Conservation (phyloP, 768 basidiomycete genomes). For the Suillus luteus region DNA sequence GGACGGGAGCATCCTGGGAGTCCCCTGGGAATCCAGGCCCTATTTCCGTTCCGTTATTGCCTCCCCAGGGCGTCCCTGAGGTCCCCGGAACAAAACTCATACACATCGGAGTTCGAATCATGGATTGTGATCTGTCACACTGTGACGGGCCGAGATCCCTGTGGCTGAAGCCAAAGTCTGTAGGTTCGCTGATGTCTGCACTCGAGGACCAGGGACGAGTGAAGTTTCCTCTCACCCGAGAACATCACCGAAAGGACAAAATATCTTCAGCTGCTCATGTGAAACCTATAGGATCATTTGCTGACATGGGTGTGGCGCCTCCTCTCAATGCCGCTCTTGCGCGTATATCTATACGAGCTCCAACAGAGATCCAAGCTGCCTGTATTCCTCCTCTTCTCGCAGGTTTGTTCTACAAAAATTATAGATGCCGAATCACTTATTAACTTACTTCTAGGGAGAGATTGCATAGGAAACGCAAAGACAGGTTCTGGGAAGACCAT, state of each 20-base stretch:
- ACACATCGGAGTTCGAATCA: too few species aligned
- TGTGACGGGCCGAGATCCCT: too few species aligned
- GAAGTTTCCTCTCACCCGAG: neutral
- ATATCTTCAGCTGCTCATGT: constrained; percentile 26
- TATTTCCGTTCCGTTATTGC: neutral
- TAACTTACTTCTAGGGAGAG: constrained; percentile 61
- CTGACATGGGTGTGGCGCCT: constrained; percentile 58
- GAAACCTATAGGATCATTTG: constrained; percentile 42
- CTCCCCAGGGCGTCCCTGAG: neutral
- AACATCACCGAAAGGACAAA: constrained; percentile 15
- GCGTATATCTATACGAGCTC: constrained; percentile 81
- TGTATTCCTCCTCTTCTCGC: constrained; percentile 87
- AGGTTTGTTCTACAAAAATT: constrained; percentile 45
- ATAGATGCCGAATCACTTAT: neutral
- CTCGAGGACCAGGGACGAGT: constrained; percentile 2
- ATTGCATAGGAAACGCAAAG: constrained; percentile 97
- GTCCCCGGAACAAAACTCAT: neutral
- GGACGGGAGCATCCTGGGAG: neutral
- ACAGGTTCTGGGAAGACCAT: constrained; percentile 98
- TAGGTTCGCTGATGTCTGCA: too few species aligned
- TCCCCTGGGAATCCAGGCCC: neutral
- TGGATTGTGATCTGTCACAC: too few species aligned
- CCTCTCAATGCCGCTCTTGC: constrained; percentile 64
- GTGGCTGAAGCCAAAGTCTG: too few species aligned
- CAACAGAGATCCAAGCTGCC: constrained; percentile 87